Percentiles rank a stretch among this genome's conserved stretches.
These are phyloP conservation scores for Cystobasidium pallidum DNA, from an alignment of 1,284 basidiomycete genomes.

Conservation along the genomic window DNA sequence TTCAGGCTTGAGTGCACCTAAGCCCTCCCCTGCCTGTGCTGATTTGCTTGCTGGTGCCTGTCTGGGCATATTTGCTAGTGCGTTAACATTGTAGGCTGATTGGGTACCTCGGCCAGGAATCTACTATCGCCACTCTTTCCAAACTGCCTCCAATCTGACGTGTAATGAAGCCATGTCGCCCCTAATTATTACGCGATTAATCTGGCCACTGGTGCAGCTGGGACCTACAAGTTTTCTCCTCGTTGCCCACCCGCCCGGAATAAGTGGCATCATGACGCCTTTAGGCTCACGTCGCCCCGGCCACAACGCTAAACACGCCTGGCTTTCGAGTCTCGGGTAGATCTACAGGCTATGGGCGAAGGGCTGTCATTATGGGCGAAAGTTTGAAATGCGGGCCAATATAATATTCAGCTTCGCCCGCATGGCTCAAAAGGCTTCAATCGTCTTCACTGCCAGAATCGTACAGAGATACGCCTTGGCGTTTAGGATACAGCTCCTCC, in stretches of 20 bases:
- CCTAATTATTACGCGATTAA: conserved; percentile 51
- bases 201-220: conserved; percentile 52
- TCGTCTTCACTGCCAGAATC: conserved; percentile 33
- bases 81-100: too few relatives aligned
- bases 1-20: conserved; percentile 34
- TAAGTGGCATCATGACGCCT: conserved; percentile 78
- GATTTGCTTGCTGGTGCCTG: not conserved
- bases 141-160: too few relatives aligned
- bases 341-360: too few relatives aligned
- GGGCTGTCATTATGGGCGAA: too few relatives aligned
- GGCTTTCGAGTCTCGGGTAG: too few relatives aligned
- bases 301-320: too few relatives aligned
- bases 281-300: too few relatives aligned
- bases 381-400: too few relatives aligned
- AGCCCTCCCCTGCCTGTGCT: too few relatives aligned
- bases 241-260: conserved; percentile 76
- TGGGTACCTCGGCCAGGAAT: too few relatives aligned
- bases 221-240: conserved; percentile 83
- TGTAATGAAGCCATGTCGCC: conserved; percentile 39
- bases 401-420: too few relatives aligned
- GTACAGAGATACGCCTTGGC: conserved; percentile 17
- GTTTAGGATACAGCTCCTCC: conserved; percentile 31
- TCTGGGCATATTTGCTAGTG: conserved; percentile 28
- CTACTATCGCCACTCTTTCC: too few relatives aligned
- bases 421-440: not conserved